Conservation (phyloP, 306 rosid species). For the Lathyrus oleraceus region DNA sequence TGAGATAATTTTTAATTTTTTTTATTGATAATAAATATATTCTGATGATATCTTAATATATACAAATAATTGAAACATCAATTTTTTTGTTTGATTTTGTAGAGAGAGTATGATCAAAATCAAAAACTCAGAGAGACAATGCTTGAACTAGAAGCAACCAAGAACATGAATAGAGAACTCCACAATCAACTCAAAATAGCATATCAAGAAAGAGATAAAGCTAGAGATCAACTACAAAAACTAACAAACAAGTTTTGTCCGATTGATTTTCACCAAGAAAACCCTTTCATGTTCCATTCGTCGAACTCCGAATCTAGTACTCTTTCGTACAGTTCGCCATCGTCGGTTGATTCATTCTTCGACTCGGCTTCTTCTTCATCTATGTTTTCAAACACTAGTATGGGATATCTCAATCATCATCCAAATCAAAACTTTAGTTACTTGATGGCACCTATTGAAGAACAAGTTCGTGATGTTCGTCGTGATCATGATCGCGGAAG, state of each 20-base stretch:
- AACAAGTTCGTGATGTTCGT: not conserved
- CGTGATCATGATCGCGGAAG: conserved; percentile 40
- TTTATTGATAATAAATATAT: too few species aligned
- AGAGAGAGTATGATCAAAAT: conserved; percentile 60
- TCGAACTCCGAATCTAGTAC: conserved; percentile 61
- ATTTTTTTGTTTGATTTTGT: conserved; percentile 27
- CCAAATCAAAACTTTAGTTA: conserved; percentile 31
- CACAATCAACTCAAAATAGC: conserved; percentile 49
- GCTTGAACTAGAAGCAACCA: conserved; percentile 59
- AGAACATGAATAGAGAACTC: conserved; percentile 33
- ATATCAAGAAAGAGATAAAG: conserved; percentile 75
- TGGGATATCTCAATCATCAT: conserved; percentile 39
- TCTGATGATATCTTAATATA: too few species aligned
- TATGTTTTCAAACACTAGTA: conserved; percentile 55
- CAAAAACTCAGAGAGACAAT: conserved; percentile 51
- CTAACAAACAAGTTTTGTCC: conserved; percentile 40
- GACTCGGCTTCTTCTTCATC: conserved; percentile 72
- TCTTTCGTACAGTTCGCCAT: conserved; percentile 65
- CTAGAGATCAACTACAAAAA: conserved; percentile 53
- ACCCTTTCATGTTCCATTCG: conserved; percentile 40
- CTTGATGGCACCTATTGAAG: conserved; percentile 35
- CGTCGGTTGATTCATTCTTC: conserved; percentile 66
- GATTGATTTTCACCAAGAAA: conserved; percentile 22
- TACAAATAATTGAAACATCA: too few species aligned
- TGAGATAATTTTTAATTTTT: not conserved